A percentile compares a stretch with the other conserved stretches of the same genome.
These are phyloP conservation scores for Drechmeria coniospora DNA, from an alignment of 2,329 filamentous ascomycete genomes.

Conservation along the genomic window DNA sequence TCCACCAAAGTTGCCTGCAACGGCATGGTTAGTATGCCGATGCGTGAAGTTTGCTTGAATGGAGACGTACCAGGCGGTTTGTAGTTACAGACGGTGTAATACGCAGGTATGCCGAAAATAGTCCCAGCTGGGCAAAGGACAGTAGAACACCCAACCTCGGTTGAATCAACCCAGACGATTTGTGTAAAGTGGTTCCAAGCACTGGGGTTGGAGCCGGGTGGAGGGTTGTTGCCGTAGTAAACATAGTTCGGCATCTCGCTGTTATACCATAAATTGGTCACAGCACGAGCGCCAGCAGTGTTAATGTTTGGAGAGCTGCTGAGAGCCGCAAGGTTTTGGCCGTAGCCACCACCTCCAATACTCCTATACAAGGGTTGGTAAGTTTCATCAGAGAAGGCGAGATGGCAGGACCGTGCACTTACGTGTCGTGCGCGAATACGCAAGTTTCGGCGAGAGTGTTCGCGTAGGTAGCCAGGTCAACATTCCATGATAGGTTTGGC, in stretches of 20 bases:
- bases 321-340: slow-evolving; percentile 78
- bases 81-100: slow-evolving; percentile 86
- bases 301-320: slow-evolving; percentile 28
- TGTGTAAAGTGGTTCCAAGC: slow-evolving; percentile 41
- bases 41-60: no score
- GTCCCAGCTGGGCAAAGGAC: slow-evolving; percentile 45
- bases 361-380: no score
- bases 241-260: slow-evolving; percentile 47
- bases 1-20: no score
- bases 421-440: slow-evolving; percentile 63
- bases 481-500: slow-evolving; percentile 47
- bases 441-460: slow-evolving; percentile 48
- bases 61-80: slow-evolving; percentile 52
- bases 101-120: slow-evolving; percentile 35
- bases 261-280: slow-evolving; percentile 82
- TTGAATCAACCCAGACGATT: slow-evolving; percentile 23
- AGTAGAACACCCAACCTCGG: slow-evolving; percentile 42
- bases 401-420: slow-evolving; percentile 23
- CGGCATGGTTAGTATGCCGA: no score
- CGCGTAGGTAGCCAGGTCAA: slow-evolving; percentile 48
- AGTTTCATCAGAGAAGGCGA: no score
- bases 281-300: slow-evolving; percentile 49
- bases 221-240: slow-evolving; percentile 43
- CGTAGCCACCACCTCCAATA: slow-evolving; percentile 51
- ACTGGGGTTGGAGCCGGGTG: slow-evolving; percentile 46